These are phyloP conservation scores for Penicillium sp. DNA, from an alignment of 2,329 filamentous ascomycete species.

Conservation along the genomic window DNA sequence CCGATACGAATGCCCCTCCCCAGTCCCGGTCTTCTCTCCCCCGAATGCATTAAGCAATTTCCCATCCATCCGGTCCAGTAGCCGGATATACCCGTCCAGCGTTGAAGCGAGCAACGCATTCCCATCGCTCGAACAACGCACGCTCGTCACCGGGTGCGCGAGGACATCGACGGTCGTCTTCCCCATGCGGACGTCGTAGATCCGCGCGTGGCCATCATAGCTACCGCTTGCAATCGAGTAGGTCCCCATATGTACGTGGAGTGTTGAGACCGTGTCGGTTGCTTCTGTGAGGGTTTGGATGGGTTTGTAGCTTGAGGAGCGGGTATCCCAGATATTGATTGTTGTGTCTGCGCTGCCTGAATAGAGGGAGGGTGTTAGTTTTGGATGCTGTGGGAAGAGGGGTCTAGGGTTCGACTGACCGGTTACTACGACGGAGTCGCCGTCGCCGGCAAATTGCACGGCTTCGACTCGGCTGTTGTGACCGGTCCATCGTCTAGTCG, in stretches of 20 bases:
- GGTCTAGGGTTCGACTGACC: slow-evolving; percentile 31
- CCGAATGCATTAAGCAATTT: slow-evolving; percentile 70
- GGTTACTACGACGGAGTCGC: slow-evolving; percentile 68
- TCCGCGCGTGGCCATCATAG: slow-evolving; percentile 77
- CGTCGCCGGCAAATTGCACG: slow-evolving; percentile 74
- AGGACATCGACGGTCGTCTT: slow-evolving; percentile 68
- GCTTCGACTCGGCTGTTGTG: slow-evolving; percentile 74
- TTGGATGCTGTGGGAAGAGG: not conserved
- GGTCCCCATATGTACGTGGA: slow-evolving; percentile 39
- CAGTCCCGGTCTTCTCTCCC: slow-evolving; percentile 38
- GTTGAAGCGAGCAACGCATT: slow-evolving; percentile 71
- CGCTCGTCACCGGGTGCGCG: slow-evolving; percentile 66
- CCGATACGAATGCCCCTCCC: slow-evolving; percentile 37
- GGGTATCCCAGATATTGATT: slow-evolving; percentile 44
- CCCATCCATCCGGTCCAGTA: slow-evolving; percentile 77
- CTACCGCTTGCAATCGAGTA: slow-evolving; percentile 66
- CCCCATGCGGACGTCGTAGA: slow-evolving; percentile 80
- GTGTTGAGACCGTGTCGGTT: slow-evolving; percentile 41
- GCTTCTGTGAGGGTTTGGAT: slow-evolving; percentile 44
- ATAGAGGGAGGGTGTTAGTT: not conserved
- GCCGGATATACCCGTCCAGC: slow-evolving; percentile 70
- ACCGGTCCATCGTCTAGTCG: slow-evolving; percentile 69
- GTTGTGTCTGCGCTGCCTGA: slow-evolving; percentile 45
- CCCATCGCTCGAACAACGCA: slow-evolving; percentile 68
- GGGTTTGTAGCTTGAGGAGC: slow-evolving; percentile 41